Conservation (phyloP, 106 monocot species). For the Dioscorea dumetorum region DNA sequence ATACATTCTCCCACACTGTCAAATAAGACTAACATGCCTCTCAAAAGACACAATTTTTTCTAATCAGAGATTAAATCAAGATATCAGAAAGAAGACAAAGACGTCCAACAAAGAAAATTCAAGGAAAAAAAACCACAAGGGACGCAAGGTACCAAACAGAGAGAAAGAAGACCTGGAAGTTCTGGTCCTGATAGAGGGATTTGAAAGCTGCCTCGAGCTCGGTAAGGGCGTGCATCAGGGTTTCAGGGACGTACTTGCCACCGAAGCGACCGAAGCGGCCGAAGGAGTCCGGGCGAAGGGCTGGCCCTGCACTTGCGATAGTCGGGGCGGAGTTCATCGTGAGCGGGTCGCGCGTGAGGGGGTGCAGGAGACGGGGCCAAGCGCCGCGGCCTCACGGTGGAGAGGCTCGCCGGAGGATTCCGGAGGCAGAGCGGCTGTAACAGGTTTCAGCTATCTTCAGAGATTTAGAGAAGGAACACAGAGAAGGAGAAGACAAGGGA, state of each 20-base stretch:
- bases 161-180: background rate
- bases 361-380: background rate
- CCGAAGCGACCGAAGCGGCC: constrained; percentile 10
- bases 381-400: background rate
- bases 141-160: background rate
- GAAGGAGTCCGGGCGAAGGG: constrained; percentile 1
- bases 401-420: background rate
- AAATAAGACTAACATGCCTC: no score
- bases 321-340: background rate
- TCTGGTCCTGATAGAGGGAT: background rate
- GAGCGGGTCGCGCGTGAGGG: no score
- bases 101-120: background rate
- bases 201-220: constrained; percentile 5
- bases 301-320: background rate
- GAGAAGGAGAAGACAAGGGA: no score
- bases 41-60: background rate
- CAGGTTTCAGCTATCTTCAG: no score
- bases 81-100: no score
- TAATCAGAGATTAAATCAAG: background rate
- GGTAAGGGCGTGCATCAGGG: constrained; percentile 7
- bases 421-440: no score
- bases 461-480: no score
- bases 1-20: no score
- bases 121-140: background rate
- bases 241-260: constrained; percentile 12